These are phyloP conservation scores for Pterula multifida DNA, from an alignment of 1,284 basidiomycete species.

Conservation along the genomic window DNA sequence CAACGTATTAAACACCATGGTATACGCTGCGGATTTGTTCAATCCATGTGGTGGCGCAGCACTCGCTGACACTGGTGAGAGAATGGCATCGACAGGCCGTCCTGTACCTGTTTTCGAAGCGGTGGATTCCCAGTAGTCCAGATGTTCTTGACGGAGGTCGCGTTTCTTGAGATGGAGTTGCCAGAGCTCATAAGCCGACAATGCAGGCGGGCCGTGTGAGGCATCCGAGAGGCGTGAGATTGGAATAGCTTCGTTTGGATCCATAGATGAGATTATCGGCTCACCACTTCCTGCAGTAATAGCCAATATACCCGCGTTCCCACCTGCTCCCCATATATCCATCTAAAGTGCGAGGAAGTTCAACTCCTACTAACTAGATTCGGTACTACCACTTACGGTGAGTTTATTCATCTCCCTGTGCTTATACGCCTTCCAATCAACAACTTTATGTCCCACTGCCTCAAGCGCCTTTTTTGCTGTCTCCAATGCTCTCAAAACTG, in stretches of 20 bases:
- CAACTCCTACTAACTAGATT: not conserved
- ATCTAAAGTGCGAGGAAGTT: slow-evolving; percentile 14
- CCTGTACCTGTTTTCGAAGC: slow-evolving; percentile 37
- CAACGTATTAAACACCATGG: slow-evolving; percentile 53
- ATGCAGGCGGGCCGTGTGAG: not conserved
- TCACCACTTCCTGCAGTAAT: slow-evolving; percentile 32
- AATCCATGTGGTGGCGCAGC: slow-evolving; percentile 41
- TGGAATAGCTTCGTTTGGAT: slow-evolving; percentile 15
- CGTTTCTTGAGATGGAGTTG: slow-evolving; percentile 35
- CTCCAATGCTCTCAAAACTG: slow-evolving; percentile 54
- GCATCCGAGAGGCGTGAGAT: not conserved
- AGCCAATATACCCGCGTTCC: slow-evolving; percentile 29
- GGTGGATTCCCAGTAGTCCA: slow-evolving; percentile 48
- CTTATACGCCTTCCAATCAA: slow-evolving; percentile 30
- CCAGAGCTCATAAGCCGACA: slow-evolving; percentile 42
- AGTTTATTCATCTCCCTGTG: slow-evolving; percentile 23
- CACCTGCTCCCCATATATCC: slow-evolving; percentile 30
- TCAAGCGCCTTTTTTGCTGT: slow-evolving; percentile 44
- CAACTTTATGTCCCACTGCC: slow-evolving; percentile 50
- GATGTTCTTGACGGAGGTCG: slow-evolving; percentile 33
- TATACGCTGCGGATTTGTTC: slow-evolving; percentile 40
- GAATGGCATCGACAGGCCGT: slow-evolving; percentile 52
- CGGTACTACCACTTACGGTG: slow-evolving; percentile 18
- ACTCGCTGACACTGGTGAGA: slow-evolving; percentile 41
- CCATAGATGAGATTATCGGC: slow-evolving; percentile 40